Percentiles rank a stretch among this genome's conserved stretches.
phyloP scores from a whole-genome alignment of 2,329 filamentous ascomycete genomes.

The Coniochaeta sp. region DNA sequence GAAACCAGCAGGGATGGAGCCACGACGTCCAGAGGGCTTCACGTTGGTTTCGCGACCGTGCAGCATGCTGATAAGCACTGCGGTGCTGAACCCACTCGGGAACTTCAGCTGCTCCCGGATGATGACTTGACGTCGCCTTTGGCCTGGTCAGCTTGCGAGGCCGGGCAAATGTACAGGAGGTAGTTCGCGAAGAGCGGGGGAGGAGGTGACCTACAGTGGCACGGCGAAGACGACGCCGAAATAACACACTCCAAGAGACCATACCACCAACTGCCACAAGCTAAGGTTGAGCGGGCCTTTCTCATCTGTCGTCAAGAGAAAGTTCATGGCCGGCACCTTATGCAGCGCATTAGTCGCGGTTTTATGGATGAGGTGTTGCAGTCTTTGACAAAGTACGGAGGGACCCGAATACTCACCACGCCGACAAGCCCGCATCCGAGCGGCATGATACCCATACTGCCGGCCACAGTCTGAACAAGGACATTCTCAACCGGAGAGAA shows the following conservation, averaged over 20 bases:
- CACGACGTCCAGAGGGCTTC: slow-evolving; percentile 18
- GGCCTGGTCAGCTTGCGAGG: neutral
- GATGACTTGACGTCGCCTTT: slow-evolving; percentile 75
- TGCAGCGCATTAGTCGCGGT: neutral
- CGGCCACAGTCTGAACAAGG: slow-evolving; percentile 89
- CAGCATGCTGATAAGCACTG: slow-evolving; percentile 83
- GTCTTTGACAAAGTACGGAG: neutral
- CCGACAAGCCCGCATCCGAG: slow-evolving; percentile 93
- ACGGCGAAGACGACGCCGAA: slow-evolving; percentile 97
- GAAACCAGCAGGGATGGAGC: slow-evolving; percentile 27
- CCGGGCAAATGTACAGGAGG: neutral
- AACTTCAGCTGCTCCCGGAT: slow-evolving; percentile 89
- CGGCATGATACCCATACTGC: slow-evolving; percentile 94
- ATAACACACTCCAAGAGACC: slow-evolving; percentile 89
- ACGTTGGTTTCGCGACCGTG: slow-evolving; percentile 51
- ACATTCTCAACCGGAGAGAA: slow-evolving; percentile 97
- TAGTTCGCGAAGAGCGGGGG: neutral
- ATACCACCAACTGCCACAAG: slow-evolving; percentile 73
- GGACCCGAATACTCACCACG: slow-evolving; percentile 43
- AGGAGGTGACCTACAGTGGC: slow-evolving; percentile 48
- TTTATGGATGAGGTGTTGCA: neutral
- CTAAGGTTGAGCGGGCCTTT: slow-evolving; percentile 67
- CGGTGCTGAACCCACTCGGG: slow-evolving; percentile 91
- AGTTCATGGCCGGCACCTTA: slow-evolving; percentile 81
- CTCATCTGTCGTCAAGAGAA: slow-evolving; percentile 70